These are phyloP conservation scores for Physcia stellaris DNA, from an alignment of 495 filamentous ascomycete genomes.

Conservation along the genomic window DNA sequence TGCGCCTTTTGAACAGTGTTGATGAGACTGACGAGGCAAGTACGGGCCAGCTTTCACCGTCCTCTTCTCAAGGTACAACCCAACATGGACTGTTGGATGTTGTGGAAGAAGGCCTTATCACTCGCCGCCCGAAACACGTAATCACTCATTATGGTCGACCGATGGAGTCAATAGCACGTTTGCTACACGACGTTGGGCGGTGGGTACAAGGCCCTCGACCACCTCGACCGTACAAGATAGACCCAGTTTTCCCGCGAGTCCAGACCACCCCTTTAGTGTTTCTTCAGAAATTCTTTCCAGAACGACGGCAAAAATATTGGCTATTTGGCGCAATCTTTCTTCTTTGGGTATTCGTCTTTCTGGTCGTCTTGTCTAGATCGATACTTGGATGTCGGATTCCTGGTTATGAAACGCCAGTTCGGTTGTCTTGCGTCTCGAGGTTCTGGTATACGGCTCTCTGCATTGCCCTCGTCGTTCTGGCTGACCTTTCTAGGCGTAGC, in stretches of 20 bases:
- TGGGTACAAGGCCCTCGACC: constrained; percentile 36
- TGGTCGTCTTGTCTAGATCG: constrained; percentile 45
- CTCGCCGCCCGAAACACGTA: background rate
- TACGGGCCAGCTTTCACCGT: too few species aligned
- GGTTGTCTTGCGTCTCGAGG: constrained; percentile 34
- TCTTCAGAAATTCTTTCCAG: constrained; percentile 43
- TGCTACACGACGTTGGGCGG: background rate
- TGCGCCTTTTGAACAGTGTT: background rate
- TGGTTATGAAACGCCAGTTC: constrained; percentile 45
- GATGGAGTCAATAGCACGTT: background rate
- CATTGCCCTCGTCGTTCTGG: background rate
- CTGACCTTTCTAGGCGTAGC: constrained; percentile 11
- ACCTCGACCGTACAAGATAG: constrained; percentile 45
- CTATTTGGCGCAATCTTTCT: constrained; percentile 40
- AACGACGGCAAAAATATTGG: constrained; percentile 31
- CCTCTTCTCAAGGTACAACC: too few species aligned
- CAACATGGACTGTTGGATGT: background rate
- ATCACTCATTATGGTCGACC: background rate
- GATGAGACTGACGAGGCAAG: background rate
- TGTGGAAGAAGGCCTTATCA: background rate
- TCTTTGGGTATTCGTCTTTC: constrained; percentile 54
- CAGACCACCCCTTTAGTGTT: constrained; percentile 50
- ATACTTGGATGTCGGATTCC: constrained; percentile 41
- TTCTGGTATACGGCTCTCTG: constrained; percentile 32
- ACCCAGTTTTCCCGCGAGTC: constrained; percentile 43